Percentiles rank a stretch among this genome's conserved stretches.
These are phyloP conservation scores for Xylariomycetidae sp. DNA, from an alignment of 2,329 filamentous ascomycete genomes.

Conservation along the genomic window DNA sequence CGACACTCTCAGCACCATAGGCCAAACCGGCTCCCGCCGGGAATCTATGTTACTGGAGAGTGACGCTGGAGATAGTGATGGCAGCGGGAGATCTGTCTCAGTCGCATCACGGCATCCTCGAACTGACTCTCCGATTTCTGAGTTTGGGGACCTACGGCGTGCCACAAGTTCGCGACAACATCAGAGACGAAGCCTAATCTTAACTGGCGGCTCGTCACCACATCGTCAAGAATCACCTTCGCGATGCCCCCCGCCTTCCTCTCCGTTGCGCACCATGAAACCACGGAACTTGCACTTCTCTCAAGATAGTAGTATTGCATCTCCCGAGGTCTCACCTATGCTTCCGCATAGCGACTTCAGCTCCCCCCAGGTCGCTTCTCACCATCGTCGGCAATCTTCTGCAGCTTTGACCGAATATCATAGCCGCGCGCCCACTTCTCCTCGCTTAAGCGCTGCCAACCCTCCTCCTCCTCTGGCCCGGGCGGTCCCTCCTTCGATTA, in stretches of 20 bases:
- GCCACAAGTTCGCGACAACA: conserved; percentile 75
- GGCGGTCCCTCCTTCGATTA: conserved; percentile 90
- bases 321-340: conserved; percentile 85
- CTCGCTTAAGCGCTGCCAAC: conserved; percentile 68
- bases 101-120: conserved; percentile 61
- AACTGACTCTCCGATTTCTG: conserved; percentile 86
- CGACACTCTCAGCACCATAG: conserved; percentile 49
- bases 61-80: conserved; percentile 80
- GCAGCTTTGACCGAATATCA: conserved; percentile 68
- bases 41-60: conserved; percentile 73
- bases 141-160: conserved; percentile 69
- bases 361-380: conserved; percentile 60
- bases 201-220: conserved; percentile 72
- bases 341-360: conserved; percentile 76
- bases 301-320: conserved; percentile 62
- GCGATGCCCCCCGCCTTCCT: conserved; percentile 67
- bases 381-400: conserved; percentile 84
- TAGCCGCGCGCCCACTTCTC: conserved; percentile 71
- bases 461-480: conserved; percentile 79
- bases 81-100: conserved; percentile 77
- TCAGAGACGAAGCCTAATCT: conserved; percentile 79
- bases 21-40: conserved; percentile 61
- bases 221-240: conserved; percentile 86
- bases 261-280: conserved; percentile 79
- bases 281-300: conserved; percentile 57